These are phyloP conservation scores for Microcyclospora tardicrescens DNA, from an alignment of 2,329 filamentous ascomycete genomes.

Conservation along the genomic window DNA sequence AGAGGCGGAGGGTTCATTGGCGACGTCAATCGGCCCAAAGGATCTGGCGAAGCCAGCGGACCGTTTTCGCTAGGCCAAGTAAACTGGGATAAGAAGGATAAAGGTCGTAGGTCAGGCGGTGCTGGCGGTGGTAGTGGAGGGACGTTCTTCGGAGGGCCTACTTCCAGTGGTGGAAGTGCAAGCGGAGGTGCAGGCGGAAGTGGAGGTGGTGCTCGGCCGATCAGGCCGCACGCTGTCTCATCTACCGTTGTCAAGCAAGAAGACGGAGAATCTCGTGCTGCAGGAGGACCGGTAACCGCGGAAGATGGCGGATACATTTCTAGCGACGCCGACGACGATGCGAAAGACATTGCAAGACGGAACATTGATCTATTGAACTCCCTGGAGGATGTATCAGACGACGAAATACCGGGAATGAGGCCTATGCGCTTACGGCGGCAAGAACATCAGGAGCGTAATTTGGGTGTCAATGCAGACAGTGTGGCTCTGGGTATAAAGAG, in stretches of 20 bases:
- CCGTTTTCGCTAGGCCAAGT: slow-evolving; percentile 28
- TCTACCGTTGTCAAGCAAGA: background rate
- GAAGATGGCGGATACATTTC: slow-evolving; percentile 31
- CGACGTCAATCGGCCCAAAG: slow-evolving; percentile 12
- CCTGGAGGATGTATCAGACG: slow-evolving; percentile 39
- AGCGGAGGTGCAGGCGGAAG: slow-evolving; percentile 4
- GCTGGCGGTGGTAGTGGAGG: slow-evolving; percentile 6
- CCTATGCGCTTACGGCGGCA: slow-evolving; percentile 45
- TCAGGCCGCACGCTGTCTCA: background rate
- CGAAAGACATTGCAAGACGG: slow-evolving; percentile 34
- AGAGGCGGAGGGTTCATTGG: slow-evolving; percentile 28
- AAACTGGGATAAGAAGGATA: slow-evolving; percentile 6
- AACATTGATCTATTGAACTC: slow-evolving; percentile 47
- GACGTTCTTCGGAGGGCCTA: background rate
- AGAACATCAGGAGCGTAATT: slow-evolving; percentile 41
- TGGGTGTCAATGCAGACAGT: slow-evolving; percentile 36
- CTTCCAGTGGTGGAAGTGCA: slow-evolving; percentile 6
- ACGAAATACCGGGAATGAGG: slow-evolving; percentile 18
- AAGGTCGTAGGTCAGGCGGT: background rate
- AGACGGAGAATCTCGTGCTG: background rate
- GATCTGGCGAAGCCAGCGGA: slow-evolving; percentile 22
- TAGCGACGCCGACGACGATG: slow-evolving; percentile 39
- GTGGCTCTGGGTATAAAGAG: background rate
- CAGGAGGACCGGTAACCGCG: slow-evolving; percentile 2
- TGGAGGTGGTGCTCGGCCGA: slow-evolving; percentile 1